Conservation (phyloP, 2,329 filamentous ascomycete genomes). For the Plenodomus lindquistii region DNA sequence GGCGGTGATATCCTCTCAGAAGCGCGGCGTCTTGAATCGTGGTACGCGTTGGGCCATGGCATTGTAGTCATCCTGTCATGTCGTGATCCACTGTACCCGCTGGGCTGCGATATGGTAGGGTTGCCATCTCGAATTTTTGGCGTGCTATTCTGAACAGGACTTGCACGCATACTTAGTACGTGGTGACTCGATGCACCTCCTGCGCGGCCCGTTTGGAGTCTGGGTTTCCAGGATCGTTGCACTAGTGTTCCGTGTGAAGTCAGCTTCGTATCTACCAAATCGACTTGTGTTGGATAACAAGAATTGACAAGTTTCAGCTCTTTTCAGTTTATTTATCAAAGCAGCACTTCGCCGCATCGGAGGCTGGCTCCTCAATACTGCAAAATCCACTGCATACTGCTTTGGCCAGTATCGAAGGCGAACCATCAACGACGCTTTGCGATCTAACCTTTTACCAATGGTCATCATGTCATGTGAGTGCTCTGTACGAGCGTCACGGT, state of each 20-base stretch:
- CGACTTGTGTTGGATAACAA: not conserved
- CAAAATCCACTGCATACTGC: conserved; percentile 7
- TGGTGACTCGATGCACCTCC: not conserved
- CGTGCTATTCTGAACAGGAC: not conserved
- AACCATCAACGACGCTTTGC: conserved; percentile 25
- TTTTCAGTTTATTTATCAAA: conserved; percentile 22
- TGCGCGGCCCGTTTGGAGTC: not conserved
- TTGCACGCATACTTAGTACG: not conserved
- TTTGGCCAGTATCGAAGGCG: conserved; percentile 9
- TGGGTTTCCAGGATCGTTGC: not conserved
- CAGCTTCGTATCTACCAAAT: not conserved
- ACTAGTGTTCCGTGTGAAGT: too few species aligned
- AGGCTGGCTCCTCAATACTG: conserved; percentile 25
- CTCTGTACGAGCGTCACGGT: not conserved
- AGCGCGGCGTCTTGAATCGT: not conserved
- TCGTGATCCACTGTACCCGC: not conserved
- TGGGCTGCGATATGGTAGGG: not conserved
- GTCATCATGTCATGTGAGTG: conserved; percentile 23
- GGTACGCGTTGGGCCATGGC: not conserved
- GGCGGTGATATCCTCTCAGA: conserved; percentile 27
- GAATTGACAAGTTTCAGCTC: conserved; percentile 14
- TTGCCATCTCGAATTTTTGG: not conserved
- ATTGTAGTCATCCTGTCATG: not conserved
- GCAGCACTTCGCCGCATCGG: conserved; percentile 31
- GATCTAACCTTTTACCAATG: conserved; percentile 43